phyloP scores from a whole-genome alignment of 2,329 filamentous ascomycete species.

The Sclerotinia borealis region DNA sequence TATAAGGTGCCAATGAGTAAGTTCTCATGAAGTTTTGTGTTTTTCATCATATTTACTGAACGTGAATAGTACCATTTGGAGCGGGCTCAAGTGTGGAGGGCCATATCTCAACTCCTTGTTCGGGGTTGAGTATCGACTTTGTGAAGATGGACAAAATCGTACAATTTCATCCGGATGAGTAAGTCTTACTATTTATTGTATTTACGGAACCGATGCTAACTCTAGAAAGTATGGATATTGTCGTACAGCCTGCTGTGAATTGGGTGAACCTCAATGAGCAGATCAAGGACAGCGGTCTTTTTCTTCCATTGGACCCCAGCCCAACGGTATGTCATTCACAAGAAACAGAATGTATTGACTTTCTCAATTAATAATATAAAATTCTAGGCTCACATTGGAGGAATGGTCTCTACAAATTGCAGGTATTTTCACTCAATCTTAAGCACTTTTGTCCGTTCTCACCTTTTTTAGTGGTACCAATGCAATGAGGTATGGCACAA shows the following conservation, averaged over 20 bases:
- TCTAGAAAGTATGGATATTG: constrained; percentile 61
- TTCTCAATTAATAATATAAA: neutral
- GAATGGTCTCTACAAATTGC: constrained; percentile 75
- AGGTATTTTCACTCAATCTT: neutral
- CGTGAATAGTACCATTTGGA: neutral
- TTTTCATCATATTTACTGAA: neutral
- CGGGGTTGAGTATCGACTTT: constrained; percentile 85
- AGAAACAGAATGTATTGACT: neutral
- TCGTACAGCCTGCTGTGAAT: constrained; percentile 80
- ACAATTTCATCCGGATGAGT: constrained; percentile 70
- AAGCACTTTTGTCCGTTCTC: neutral
- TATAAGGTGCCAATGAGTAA: constrained; percentile 68
- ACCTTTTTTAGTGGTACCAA: constrained; percentile 58
- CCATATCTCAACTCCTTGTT: constrained; percentile 79
- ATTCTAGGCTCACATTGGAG: constrained; percentile 60
- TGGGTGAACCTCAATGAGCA: constrained; percentile 81
- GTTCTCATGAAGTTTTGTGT: constrained; percentile 34
- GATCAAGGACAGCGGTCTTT: constrained; percentile 64
- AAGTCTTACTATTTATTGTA: neutral
- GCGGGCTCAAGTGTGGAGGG: constrained; percentile 48
- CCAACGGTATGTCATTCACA: constrained; percentile 37
- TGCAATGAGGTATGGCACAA: constrained; percentile 73
- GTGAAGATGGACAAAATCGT: constrained; percentile 77
- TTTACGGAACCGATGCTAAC: neutral
- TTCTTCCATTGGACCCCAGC: constrained; percentile 79